These are phyloP conservation scores for Paecilomyces formosus DNA, from an alignment of 2,329 filamentous ascomycete genomes.

Conservation along the genomic window DNA sequence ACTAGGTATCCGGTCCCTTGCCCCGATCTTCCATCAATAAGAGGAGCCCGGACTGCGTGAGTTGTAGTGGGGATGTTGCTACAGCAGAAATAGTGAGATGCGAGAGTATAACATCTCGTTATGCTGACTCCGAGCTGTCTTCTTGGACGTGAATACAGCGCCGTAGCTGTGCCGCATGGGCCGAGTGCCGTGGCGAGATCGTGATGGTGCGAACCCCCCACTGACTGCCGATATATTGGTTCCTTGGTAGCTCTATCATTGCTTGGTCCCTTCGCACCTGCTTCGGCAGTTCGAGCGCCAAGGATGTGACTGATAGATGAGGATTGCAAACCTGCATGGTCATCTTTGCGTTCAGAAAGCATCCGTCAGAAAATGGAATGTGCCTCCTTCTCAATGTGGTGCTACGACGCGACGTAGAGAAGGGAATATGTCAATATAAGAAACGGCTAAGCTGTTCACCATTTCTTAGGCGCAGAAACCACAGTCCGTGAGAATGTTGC, in stretches of 20 bases:
- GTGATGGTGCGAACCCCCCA: background rate
- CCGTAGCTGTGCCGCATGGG: background rate
- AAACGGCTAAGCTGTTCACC: conserved; percentile 17
- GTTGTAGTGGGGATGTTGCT: too few species aligned
- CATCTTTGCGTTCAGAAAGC: too few species aligned
- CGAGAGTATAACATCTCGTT: background rate
- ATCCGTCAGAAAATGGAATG: too few species aligned
- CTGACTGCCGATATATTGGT: background rate
- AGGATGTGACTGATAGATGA: background rate
- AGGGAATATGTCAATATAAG: background rate
- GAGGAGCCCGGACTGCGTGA: too few species aligned
- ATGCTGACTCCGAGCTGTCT: background rate
- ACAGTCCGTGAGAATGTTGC: conserved; percentile 44
- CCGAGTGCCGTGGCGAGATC: background rate
- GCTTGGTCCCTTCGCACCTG: background rate
- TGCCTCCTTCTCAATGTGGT: background rate
- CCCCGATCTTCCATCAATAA: too few species aligned
- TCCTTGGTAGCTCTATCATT: background rate
- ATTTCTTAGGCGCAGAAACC: conserved; percentile 42
- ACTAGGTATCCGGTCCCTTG: too few species aligned
- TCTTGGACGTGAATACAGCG: background rate
- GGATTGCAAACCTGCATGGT: too few species aligned
- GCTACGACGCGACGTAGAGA: background rate
- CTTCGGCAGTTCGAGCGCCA: background rate
- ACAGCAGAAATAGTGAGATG: background rate